phyloP scores from a whole-genome alignment of 2,329 filamentous ascomycete species.

The Colletotrichum salicis region DNA sequence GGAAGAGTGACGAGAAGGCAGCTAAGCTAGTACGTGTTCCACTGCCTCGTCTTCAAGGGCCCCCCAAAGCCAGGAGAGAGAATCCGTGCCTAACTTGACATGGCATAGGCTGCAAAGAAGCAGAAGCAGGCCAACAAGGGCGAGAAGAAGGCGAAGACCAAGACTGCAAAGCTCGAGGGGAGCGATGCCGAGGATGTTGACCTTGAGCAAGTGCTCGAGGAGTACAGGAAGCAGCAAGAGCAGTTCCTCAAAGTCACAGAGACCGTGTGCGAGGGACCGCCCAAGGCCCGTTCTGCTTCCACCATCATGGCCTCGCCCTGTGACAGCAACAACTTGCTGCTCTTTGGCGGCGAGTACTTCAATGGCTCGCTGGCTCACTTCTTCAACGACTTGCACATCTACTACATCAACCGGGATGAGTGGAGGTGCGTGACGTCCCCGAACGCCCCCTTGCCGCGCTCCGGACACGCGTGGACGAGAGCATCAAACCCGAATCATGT shows the following conservation, averaged over 20 bases:
- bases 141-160: constrained; percentile 83
- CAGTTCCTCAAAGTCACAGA: constrained; percentile 95
- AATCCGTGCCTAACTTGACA: constrained; percentile 37
- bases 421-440: constrained; percentile 92
- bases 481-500: constrained; percentile 86
- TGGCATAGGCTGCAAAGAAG: constrained; percentile 67
- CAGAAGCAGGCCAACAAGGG: constrained; percentile 89
- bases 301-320: constrained; percentile 86
- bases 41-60: neutral
- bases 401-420: constrained; percentile 84
- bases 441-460: constrained; percentile 89
- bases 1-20: constrained; percentile 58
- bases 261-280: constrained; percentile 74
- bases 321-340: constrained; percentile 86
- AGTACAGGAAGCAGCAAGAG: constrained; percentile 93
- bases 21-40: constrained; percentile 55
- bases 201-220: constrained; percentile 90
- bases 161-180: constrained; percentile 77
- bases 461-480: constrained; percentile 93
- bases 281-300: constrained; percentile 80
- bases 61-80: neutral
- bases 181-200: constrained; percentile 94
- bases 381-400: constrained; percentile 74
- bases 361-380: constrained; percentile 86
- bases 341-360: constrained; percentile 96